Evolutionary conservation across 2,329 filamentous ascomycete genomes (phyloP).

Genomic region (Fusarium secorum): DNA sequence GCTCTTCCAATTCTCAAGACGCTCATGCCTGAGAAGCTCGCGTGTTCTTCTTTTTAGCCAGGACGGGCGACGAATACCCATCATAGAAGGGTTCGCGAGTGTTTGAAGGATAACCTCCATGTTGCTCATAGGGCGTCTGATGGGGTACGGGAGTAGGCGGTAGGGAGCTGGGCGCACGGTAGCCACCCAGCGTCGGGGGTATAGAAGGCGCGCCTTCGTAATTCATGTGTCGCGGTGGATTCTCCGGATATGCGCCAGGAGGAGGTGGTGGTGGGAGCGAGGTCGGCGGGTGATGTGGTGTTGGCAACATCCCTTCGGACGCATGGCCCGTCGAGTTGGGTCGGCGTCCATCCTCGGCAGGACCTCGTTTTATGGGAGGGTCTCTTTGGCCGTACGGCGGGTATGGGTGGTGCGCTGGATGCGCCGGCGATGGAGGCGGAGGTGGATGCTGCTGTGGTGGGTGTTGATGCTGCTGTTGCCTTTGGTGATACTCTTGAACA

Average conservation of each 20-base stretch:
- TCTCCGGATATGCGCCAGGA: slow-evolving; percentile 52
- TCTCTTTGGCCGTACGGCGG: slow-evolving; percentile 58
- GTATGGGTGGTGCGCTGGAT: slow-evolving; percentile 51
- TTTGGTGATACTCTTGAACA: no score
- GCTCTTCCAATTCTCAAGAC: slow-evolving; percentile 34
- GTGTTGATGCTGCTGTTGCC: no score
- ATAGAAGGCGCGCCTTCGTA: slow-evolving; percentile 58
- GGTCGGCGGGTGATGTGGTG: slow-evolving; percentile 43
- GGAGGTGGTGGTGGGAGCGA: slow-evolving; percentile 29
- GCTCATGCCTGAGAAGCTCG: slow-evolving; percentile 66
- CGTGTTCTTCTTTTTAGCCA: slow-evolving; percentile 66
- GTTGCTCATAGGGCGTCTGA: slow-evolving; percentile 50
- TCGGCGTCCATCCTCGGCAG: slow-evolving; percentile 58
- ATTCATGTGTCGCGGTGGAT: slow-evolving; percentile 60
- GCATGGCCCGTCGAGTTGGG: slow-evolving; percentile 60
- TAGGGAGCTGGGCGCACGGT: slow-evolving; percentile 52
- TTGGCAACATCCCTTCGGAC: slow-evolving; percentile 45
- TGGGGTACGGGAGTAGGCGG: slow-evolving; percentile 52
- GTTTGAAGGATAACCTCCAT: slow-evolving; percentile 42
- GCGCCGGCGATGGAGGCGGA: slow-evolving; percentile 52
- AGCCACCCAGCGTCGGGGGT: slow-evolving; percentile 55
- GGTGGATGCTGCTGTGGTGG: slow-evolving; percentile 21
- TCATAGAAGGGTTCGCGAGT: slow-evolving; percentile 49
- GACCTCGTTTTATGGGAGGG: slow-evolving; percentile 64
- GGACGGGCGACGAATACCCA: slow-evolving; percentile 54